Evolutionary conservation across 2,329 filamentous ascomycete species (phyloP), one percentile per base, ranked within the genome.

Genomic region (Colletotrichum sp.): DNA sequence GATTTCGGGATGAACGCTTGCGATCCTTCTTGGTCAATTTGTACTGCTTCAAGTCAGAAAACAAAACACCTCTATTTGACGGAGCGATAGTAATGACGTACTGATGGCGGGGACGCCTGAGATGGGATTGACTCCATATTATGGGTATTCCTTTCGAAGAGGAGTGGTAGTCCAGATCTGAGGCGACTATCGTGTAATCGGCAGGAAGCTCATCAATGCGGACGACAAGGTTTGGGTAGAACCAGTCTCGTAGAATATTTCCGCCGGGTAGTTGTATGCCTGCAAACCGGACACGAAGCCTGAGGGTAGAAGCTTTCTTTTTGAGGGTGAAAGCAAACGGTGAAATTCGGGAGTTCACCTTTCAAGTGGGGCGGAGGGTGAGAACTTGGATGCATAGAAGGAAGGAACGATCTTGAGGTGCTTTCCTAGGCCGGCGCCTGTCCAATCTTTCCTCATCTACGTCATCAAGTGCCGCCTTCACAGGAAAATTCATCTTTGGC

Each of bases 401-500:
- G n/a, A 13, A 48, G 43, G n/a, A 48, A 22, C 43, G 10, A 48
- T 12, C 43, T 48, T 48, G 43, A 48, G 43, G n/a, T 48, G 43
- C n/a, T 10, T n/a, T 48, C 43, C 9, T 48, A 22, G 36, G n/a
- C 18, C 43, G n/a, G 43, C 43, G n/a, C n/a, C 6, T 48, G 43
- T n/a, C n/a, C 43, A 22, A 48, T 48, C 10, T 48, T 8, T 1
- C n/a, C 43, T 13, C 43, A 7, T 8, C 43, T 2, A n/a, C 10
- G 12, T 4, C n/a, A 48, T 22, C 2, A 22, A 22, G n/a, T 22
- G 3, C 10, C 3, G 43, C 43, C n/a, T 22, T 48, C 43, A 13
- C n/a, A 48, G n/a, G n/a, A 1, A 43, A 7, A 1, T 18, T 39
- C 2, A 5, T 18, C 36, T 7, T 22, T 48, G n/a, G 43, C 0